Evolutionary conservation across 164 flowering plant species (phyloP).

Genomic region (Paratinospora sagittata): DNA sequence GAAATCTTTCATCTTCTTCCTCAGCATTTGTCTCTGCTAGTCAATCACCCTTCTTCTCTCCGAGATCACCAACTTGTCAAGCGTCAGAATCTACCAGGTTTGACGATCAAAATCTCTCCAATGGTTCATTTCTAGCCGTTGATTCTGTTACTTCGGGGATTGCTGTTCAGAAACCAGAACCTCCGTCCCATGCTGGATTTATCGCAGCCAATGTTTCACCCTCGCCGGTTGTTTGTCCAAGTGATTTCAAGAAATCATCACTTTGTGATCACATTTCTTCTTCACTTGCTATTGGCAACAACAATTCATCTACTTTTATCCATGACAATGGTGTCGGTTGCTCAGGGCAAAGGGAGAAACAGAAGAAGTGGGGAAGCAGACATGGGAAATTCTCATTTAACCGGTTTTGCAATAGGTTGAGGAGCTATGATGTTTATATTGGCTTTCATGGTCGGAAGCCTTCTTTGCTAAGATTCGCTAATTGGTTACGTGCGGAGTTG

Average conservation of each 20-base stretch:
- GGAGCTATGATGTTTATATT: slow-evolving; percentile 83
- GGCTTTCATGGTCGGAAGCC: slow-evolving; percentile 84
- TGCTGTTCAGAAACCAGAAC: slow-evolving; percentile 27
- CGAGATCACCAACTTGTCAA: slow-evolving; percentile 56
- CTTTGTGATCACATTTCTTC: no score
- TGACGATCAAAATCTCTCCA: slow-evolving; percentile 31
- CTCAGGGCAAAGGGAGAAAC: slow-evolving; percentile 33
- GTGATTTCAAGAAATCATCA: slow-evolving; percentile 27
- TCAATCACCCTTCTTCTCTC: slow-evolving; percentile 92
- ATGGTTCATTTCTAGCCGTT: slow-evolving; percentile 14
- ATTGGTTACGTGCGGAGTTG: slow-evolving; percentile 87
- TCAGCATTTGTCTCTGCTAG: slow-evolving; percentile 79
- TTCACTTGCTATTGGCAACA: no score
- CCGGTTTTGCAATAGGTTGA: slow-evolving; percentile 42
- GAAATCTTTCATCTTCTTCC: slow-evolving; percentile 85
- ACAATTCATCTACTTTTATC: slow-evolving; percentile 34
- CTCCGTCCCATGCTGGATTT: slow-evolving; percentile 22
- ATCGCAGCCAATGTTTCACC: slow-evolving; percentile 23
- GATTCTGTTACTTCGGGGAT: slow-evolving; percentile 25
- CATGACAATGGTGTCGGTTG: slow-evolving; percentile 25
- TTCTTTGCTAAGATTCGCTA: slow-evolving; percentile 62
- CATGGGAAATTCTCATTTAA: slow-evolving; percentile 32
- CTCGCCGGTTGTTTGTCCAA: slow-evolving; percentile 24
- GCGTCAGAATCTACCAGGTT: slow-evolving; percentile 35
- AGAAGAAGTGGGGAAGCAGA: slow-evolving; percentile 35